Base-by-base conservation (phyloP, 2,329 filamentous ascomycete genomes). In the Talaromyces marneffei region DNA sequence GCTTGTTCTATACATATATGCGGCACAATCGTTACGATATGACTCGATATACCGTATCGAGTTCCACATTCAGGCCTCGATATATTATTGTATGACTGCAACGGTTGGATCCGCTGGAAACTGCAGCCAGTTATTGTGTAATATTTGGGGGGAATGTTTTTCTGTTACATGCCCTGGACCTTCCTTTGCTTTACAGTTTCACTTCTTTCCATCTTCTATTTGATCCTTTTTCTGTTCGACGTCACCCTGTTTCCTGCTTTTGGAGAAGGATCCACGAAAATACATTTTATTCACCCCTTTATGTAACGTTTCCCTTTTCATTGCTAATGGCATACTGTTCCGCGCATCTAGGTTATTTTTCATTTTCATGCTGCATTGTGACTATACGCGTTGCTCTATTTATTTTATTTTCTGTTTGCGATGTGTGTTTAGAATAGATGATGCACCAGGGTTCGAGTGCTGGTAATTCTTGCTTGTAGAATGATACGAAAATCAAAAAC, bases 51-150 rank as follows among this genome's bases (percentile, higher is more conserved):
- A 46, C 37, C 20, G 39, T 40, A 58, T 46, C 53, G 59, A 48
- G 23, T n/a, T 44, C 27, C 27, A 53, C 14, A 58, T 25, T 35
- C 39, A 59, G 59, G 48, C 25, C 33, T 52, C 59, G 54, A 60
- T 35, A 18, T 59, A 63, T 62, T 59, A 63, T 62, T 54, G 60
- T 50, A 60, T 62, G 46, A 59, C 66, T 62, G 66, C 65, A 60
- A 65, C 68, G 72, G 67, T 65, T 68, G 70, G 71, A 73, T 68
- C 72, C 63, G 64, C 64, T 70, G 73, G 71, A 62, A 75, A 70
- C 27, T 75, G 67, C 66, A 66, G 69, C 69, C 65, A 64, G 66
- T 69, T 61, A 66, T 64, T 64, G 64, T 63, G 61, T 59, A 64
- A 62, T 53, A 52, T 64, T 56, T 55, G 61, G 64, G 37, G 59